A percentile compares a stretch with the other conserved stretches of the same genome.
Evolutionary conservation across 495 filamentous ascomycete species (phyloP).

Genomic region (Apiosordaria backusii): DNA sequence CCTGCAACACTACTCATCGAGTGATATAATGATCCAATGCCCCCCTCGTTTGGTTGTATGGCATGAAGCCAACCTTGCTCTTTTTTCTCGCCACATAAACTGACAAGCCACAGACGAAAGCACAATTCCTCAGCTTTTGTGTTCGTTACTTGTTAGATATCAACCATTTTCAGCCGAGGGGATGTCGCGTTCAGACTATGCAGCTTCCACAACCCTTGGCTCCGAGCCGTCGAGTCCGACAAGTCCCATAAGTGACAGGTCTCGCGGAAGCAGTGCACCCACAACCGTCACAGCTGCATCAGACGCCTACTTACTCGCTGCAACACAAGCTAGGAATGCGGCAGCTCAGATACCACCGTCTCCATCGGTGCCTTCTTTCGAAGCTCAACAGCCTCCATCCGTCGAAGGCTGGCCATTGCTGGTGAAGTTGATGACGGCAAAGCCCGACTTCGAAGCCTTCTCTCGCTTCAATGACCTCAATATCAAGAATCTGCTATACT

Average conservation of each 20-base stretch:
- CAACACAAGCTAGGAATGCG: not conserved
- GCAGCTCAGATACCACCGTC: not conserved
- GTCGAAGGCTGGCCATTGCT: slow-evolving; percentile 28
- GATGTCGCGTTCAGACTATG: not conserved
- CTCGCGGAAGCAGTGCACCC: not conserved
- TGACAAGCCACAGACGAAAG: not conserved
- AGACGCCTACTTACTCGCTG: not conserved
- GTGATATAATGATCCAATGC: not conserved
- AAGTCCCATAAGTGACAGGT: not conserved
- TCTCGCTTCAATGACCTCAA: slow-evolving; percentile 28
- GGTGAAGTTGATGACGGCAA: slow-evolving; percentile 23
- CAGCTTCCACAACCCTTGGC: not conserved
- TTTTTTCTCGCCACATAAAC: not conserved
- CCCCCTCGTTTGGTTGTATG: not conserved
- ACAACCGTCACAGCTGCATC: not conserved
- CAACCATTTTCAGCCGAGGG: not conserved
- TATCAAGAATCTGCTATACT: slow-evolving; percentile 34
- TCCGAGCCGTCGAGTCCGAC: not conserved
- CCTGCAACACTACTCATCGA: not conserved
- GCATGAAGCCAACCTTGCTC: not conserved
- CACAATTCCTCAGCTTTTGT: not conserved
- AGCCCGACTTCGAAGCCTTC: slow-evolving; percentile 26
- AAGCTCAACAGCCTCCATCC: not conserved
- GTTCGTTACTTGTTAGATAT: not conserved
- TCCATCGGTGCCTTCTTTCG: not conserved